Evolutionary conservation across 371 early-diverging fungal genomes (phyloP).

Genomic region (Mortierella sp.): DNA sequence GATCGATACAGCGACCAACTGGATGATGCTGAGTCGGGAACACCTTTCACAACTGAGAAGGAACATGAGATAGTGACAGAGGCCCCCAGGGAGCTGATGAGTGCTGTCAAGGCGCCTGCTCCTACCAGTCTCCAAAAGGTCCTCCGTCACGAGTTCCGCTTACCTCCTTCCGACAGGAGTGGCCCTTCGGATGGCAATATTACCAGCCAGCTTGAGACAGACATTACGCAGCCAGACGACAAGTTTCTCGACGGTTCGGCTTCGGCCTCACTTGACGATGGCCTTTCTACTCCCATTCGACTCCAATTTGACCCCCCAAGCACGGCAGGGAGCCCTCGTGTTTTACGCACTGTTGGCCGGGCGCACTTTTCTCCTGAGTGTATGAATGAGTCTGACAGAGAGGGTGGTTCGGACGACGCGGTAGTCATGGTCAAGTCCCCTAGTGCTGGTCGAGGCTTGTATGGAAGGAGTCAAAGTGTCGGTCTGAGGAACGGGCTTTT

Average conservation of each 20-base stretch:
- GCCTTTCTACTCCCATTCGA: slow-evolving; percentile 27
- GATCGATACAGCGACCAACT: background rate
- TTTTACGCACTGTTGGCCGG: background rate
- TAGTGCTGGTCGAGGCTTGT: slow-evolving; percentile 43
- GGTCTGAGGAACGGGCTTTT: background rate
- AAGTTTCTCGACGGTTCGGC: slow-evolving; percentile 27
- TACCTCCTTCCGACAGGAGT: slow-evolving; percentile 1
- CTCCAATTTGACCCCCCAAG: slow-evolving; percentile 14
- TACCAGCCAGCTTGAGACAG: slow-evolving; percentile 39
- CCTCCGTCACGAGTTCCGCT: background rate
- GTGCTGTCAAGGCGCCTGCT: background rate
- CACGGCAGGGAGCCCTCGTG: background rate
- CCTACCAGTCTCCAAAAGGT: background rate
- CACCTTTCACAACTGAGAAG: background rate
- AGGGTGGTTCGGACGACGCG: slow-evolving; percentile 31
- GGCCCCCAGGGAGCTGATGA: background rate
- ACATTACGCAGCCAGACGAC: slow-evolving; percentile 50
- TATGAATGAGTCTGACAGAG: slow-evolving; percentile 26
- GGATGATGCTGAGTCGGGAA: background rate
- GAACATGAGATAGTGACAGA: background rate
- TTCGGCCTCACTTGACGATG: slow-evolving; percentile 3
- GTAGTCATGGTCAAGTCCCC: slow-evolving; percentile 47
- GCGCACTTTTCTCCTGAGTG: slow-evolving; percentile 4
- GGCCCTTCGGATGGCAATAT: slow-evolving; percentile 14
- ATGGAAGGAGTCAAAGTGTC: slow-evolving; percentile 14